Conservation (phyloP, 495 filamentous ascomycete species). For the Lasiosphaeria ovina region DNA sequence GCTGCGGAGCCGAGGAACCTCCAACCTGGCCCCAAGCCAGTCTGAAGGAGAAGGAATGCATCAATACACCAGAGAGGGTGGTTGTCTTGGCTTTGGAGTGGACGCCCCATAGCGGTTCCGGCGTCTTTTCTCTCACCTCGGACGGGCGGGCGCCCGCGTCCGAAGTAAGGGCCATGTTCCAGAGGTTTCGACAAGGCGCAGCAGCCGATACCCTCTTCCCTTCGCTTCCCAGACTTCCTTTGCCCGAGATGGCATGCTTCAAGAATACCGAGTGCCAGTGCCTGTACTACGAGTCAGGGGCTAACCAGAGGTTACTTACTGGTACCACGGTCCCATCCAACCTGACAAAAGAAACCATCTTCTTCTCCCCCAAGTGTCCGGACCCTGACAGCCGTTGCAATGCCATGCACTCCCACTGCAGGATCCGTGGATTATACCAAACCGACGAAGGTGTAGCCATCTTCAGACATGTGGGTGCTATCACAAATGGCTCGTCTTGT, state of each 20-base stretch:
- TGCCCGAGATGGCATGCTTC: conserved; percentile 27
- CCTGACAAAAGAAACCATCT: conserved; percentile 5
- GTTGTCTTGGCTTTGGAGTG: conserved; percentile 20
- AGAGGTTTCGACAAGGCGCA: conserved; percentile 20
- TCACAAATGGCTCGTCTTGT: not conserved
- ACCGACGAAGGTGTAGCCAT: conserved; percentile 8
- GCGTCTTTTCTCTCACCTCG: conserved; percentile 16
- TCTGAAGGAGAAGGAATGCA: too few relatives aligned
- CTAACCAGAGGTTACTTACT: too few relatives aligned
- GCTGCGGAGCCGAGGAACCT: conserved; percentile 13
- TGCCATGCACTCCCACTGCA: not conserved
- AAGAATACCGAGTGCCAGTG: too few relatives aligned
- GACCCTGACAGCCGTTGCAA: too few relatives aligned
- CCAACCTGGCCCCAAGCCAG: conserved; percentile 22
- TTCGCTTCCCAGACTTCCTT: conserved; percentile 5
- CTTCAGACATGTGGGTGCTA: conserved; percentile 4
- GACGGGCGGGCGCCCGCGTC: conserved; percentile 16
- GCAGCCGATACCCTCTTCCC: conserved; percentile 18
- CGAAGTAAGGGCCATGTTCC: conserved; percentile 23
- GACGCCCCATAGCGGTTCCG: conserved; percentile 19
- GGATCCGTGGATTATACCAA: conserved; percentile 2
- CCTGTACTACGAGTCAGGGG: conserved; percentile 19
- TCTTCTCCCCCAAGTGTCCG: not conserved
- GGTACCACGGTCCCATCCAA: conserved; percentile 1
- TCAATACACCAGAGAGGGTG: too few relatives aligned